Evolutionary conservation across 2,329 filamentous ascomycete genomes (phyloP).

Genomic region (Decorospora gaudefroyi): DNA sequence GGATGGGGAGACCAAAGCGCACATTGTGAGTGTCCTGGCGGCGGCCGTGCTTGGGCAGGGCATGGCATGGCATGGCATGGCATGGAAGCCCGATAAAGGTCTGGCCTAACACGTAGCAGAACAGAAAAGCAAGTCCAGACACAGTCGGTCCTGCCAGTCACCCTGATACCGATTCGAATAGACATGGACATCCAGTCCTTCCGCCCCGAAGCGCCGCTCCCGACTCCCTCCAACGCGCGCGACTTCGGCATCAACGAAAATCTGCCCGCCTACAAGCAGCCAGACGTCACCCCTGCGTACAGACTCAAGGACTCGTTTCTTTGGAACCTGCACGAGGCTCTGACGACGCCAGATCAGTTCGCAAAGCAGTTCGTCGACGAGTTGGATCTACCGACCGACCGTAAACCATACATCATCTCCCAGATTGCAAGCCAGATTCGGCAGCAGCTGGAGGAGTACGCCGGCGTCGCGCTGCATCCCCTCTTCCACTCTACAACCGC

Average conservation of each 20-base stretch:
- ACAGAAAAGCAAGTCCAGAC: constrained; percentile 66
- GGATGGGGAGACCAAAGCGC: constrained; percentile 76
- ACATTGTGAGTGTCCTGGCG: constrained; percentile 50
- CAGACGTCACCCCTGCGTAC: constrained; percentile 80
- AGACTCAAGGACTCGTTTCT: constrained; percentile 93
- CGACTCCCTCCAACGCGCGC: constrained; percentile 63
- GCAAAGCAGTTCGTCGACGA: constrained; percentile 90
- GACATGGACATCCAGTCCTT: constrained; percentile 88
- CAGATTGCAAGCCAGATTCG: constrained; percentile 94
- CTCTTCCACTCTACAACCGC: constrained; percentile 71
- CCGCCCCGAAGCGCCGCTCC: constrained; percentile 67
- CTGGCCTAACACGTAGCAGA: constrained; percentile 39
- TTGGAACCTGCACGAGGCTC: constrained; percentile 95
- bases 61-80: neutral
- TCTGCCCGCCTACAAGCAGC: constrained; percentile 75
- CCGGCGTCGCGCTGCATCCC: constrained; percentile 89
- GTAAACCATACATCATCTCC: constrained; percentile 64
- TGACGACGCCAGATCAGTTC: constrained; percentile 94
- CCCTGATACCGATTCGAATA: constrained; percentile 92
- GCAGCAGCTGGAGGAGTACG: constrained; percentile 93
- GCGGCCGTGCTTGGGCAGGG: too few relatives aligned
- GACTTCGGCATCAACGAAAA: constrained; percentile 69
- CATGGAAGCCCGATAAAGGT: neutral
- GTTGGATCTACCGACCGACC: constrained; percentile 80
- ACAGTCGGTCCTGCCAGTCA: constrained; percentile 79